Percentiles rank a stretch among this genome's conserved stretches.
Conservation (phyloP, 73 alveolate species). For the Paramecium biaurelia region DNA sequence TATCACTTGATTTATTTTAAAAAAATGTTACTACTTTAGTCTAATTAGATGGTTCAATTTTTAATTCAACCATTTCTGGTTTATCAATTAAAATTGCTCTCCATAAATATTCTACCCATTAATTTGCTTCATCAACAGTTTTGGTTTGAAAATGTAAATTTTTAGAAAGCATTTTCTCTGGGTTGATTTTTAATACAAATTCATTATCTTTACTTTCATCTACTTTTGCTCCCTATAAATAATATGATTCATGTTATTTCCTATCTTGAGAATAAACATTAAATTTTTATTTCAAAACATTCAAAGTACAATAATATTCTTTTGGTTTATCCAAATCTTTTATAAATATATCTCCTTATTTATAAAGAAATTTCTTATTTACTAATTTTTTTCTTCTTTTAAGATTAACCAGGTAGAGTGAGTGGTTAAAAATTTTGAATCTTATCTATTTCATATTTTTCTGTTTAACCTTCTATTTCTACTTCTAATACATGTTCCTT, state of each 20-base stretch:
- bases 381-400: conserved; percentile 2
- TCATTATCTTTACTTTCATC: conserved; percentile 61
- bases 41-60: conserved; percentile 60
- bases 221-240: conserved; percentile 57
- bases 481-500: conserved; percentile 63
- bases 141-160: conserved; percentile 48
- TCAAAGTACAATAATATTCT: conserved; percentile 17
- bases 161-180: not conserved
- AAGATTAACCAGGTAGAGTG: not conserved
- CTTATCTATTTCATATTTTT: conserved; percentile 56
- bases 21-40: conserved; percentile 39
- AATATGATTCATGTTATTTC: conserved; percentile 42
- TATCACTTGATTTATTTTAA: conserved; percentile 20
- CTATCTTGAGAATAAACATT: conserved; percentile 44
- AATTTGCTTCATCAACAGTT: conserved; percentile 59
- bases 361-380: conserved; percentile 55
- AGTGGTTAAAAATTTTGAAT: conserved; percentile 51
- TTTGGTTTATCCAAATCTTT: conserved; percentile 43
- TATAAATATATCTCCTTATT: conserved; percentile 42
- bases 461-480: conserved; percentile 60
- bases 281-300: conserved; percentile 55
- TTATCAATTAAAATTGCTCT: conserved; percentile 58
- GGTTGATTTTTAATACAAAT: conserved; percentile 51
- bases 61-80: conserved; percentile 60
- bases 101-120: conserved; percentile 65